phyloP scores from a whole-genome alignment of 805 yeast genomes.

The Hanseniaspora meyeri region DNA sequence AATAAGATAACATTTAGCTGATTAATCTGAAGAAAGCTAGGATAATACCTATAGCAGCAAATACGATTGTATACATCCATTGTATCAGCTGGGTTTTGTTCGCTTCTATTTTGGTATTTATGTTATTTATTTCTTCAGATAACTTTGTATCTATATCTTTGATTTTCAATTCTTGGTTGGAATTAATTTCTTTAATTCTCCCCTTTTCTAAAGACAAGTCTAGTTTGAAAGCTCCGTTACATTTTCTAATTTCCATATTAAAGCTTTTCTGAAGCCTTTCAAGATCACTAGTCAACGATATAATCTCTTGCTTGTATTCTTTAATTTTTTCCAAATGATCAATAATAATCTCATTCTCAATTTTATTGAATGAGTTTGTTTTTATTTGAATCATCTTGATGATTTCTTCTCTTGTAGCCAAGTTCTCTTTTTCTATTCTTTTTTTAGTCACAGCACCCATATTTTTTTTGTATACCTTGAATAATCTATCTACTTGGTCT shows the following conservation, averaged over 20 bases:
- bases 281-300: slow-evolving; percentile 65
- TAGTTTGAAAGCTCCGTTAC: slow-evolving; percentile 77
- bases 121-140: slow-evolving; percentile 88
- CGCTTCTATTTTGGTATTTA: slow-evolving; percentile 88
- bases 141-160: slow-evolving; percentile 91
- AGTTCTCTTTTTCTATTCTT: slow-evolving; percentile 39
- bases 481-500: slow-evolving; percentile 70
- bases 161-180: slow-evolving; percentile 82
- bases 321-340: slow-evolving; percentile 79
- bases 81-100: slow-evolving; percentile 96
- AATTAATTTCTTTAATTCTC: slow-evolving; percentile 83
- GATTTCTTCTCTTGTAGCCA: slow-evolving; percentile 76
- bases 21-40: slow-evolving; percentile 80
- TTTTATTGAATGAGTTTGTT: slow-evolving; percentile 89
- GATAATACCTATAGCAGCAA: slow-evolving; percentile 92
- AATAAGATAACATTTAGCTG: slow-evolving; percentile 28
- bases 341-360: slow-evolving; percentile 81
- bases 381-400: slow-evolving; percentile 85
- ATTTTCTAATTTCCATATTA: slow-evolving; percentile 82
- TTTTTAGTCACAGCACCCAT: neutral
- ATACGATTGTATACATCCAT: slow-evolving; percentile 96
- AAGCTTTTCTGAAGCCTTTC: slow-evolving; percentile 76
- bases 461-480: slow-evolving; percentile 41
- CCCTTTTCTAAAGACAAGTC: slow-evolving; percentile 92
- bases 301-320: slow-evolving; percentile 74